A percentile compares a stretch with the other conserved stretches of the same genome.
phyloP scores from a whole-genome alignment of 352 stramenopile genomes.

The Phytophthora nicotianae region DNA sequence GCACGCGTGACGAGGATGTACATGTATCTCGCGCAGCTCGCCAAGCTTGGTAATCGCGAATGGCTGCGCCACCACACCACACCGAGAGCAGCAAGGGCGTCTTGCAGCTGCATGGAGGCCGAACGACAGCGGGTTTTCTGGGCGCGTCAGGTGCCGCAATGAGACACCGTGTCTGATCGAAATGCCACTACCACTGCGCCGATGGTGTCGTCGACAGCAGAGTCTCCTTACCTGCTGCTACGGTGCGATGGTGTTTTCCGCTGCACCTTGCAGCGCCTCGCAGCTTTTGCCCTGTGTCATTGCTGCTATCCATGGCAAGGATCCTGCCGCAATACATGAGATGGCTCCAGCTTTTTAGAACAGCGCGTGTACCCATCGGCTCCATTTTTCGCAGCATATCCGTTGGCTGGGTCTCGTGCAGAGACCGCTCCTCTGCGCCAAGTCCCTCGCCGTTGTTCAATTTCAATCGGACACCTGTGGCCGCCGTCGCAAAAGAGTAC shows the following conservation, averaged over 20 bases:
- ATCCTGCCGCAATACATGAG: not conserved
- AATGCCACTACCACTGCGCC: not conserved
- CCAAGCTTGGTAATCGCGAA: too few species aligned
- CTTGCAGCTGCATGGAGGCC: not conserved
- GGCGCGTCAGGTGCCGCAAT: not conserved
- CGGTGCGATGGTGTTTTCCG: too few species aligned
- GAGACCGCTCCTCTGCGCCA: not conserved
- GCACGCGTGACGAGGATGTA: not conserved
- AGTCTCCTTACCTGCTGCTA: not conserved
- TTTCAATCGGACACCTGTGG: not conserved
- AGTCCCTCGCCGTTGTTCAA: not conserved
- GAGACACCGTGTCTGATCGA: slow-evolving; percentile 4
- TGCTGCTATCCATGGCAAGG: not conserved
- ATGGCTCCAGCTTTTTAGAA: slow-evolving; percentile 1
- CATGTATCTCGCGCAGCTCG: too few species aligned
- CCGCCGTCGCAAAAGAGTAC: not conserved
- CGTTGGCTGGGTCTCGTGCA: slow-evolving; percentile 1
- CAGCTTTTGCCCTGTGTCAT: not conserved
- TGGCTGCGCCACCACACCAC: too few species aligned
- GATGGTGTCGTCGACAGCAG: not conserved
- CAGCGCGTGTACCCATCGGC: not conserved
- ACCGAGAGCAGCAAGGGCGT: not conserved
- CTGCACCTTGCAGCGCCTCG: not conserved
- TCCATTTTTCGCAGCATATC: not conserved
- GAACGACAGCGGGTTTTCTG: not conserved